Evolutionary conservation across 2,329 filamentous ascomycete species (phyloP).

Genomic region (Lachnellula subtilissima): DNA sequence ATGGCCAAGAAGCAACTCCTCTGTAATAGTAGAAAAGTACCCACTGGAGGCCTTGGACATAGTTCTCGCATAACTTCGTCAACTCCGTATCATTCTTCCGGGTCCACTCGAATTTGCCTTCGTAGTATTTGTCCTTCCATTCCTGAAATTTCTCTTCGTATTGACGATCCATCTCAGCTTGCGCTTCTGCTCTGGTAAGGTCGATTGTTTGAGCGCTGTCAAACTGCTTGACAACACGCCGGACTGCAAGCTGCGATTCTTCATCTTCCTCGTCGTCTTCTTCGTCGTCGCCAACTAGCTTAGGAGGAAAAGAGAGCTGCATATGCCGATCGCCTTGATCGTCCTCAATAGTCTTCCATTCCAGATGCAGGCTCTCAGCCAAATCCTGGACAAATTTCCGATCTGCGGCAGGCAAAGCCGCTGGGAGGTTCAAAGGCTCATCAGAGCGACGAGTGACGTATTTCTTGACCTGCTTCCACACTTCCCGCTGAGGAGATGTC

Average conservation of each 20-base stretch:
- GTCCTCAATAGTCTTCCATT: conserved; percentile 60
- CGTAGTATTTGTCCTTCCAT: conserved; percentile 96
- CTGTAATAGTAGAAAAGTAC: conserved; percentile 97
- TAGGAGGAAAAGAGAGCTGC: conserved; percentile 52
- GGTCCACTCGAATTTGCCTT: conserved; percentile 85
- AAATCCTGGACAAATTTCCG: conserved; percentile 90
- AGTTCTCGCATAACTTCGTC: conserved; percentile 83
- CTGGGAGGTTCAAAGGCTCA: conserved; percentile 68
- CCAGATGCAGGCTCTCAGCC: conserved; percentile 62
- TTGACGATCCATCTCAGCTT: conserved; percentile 72
- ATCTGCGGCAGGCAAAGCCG: conserved; percentile 71
- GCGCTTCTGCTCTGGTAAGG: conserved; percentile 70
- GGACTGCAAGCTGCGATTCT: conserved; percentile 76
- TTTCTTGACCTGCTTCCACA: conserved; percentile 78
- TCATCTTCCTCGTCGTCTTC: conserved; percentile 72
- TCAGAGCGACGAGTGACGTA: conserved; percentile 68
- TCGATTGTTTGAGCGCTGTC: conserved; percentile 86
- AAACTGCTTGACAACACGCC: conserved; percentile 82
- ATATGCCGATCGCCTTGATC: conserved; percentile 63
- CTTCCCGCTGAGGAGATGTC: conserved; percentile 71
- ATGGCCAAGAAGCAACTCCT: conserved; percentile 96
- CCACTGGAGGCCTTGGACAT: conserved; percentile 96
- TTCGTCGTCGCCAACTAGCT: conserved; percentile 50
- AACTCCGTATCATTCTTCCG: conserved; percentile 76
- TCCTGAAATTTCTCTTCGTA: conserved; percentile 86